Evolutionary conservation across 2,329 filamentous ascomycete species (phyloP).

Genomic region (Daldinia sp.): DNA sequence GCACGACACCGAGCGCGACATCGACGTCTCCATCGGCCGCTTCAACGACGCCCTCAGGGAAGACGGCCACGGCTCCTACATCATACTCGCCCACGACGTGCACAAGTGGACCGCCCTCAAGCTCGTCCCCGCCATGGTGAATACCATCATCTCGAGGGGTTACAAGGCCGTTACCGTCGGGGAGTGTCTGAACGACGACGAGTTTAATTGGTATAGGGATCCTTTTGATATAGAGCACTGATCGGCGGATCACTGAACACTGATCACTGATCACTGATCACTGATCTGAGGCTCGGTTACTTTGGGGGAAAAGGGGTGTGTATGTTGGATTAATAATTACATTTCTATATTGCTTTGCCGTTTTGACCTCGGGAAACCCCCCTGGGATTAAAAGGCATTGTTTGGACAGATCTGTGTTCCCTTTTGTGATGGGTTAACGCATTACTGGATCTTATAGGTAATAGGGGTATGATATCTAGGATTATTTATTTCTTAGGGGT

Average conservation of each 20-base stretch:
- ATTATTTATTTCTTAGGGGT: not conserved
- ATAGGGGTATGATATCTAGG: too few species aligned
- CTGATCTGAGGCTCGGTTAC: not conserved
- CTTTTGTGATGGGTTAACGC: too few species aligned
- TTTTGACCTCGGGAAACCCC: not conserved
- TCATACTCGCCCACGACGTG: constrained; percentile 47
- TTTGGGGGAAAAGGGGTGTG: too few species aligned
- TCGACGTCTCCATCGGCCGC: constrained; percentile 10
- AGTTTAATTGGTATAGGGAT: constrained; percentile 43
- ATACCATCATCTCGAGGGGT: constrained; percentile 28
- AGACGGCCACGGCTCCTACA: constrained; percentile 41
- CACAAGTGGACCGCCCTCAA: constrained; percentile 39
- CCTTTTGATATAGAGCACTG: not conserved
- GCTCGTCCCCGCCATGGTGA: constrained; percentile 42
- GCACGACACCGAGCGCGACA: constrained; percentile 20
- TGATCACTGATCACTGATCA: not conserved
- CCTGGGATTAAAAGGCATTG: too few species aligned
- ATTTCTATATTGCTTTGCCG: too few species aligned
- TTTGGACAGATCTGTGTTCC: too few species aligned
- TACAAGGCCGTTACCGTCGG: constrained; percentile 45
- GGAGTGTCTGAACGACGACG: constrained; percentile 43
- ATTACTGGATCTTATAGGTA: too few species aligned
- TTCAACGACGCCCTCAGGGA: constrained; percentile 7
- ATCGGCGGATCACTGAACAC: not conserved
- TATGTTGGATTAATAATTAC: too few species aligned